Conservation (phyloP, 2,329 filamentous ascomycete genomes). For the Colletotrichum cordylinicola region DNA sequence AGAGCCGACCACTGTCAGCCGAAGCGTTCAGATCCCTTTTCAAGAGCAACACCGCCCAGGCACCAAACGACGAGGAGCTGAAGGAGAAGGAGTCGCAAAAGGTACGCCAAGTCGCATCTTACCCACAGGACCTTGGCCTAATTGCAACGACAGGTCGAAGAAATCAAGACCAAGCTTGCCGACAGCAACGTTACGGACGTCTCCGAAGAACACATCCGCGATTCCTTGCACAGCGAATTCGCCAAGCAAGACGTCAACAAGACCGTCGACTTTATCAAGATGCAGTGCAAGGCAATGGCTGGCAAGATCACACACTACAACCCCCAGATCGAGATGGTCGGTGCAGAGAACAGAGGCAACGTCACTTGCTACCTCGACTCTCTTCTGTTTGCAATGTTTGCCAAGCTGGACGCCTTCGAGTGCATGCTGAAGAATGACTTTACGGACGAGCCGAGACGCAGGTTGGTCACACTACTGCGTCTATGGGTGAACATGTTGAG, state of each 20-base stretch:
- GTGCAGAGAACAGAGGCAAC: constrained; percentile 82
- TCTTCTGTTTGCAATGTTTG: constrained; percentile 94
- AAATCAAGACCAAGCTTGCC: constrained; percentile 34
- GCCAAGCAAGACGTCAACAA: constrained; percentile 74
- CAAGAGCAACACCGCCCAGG: constrained; percentile 63
- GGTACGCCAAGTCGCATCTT: constrained; percentile 34
- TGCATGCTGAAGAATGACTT: constrained; percentile 86
- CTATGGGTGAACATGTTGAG: constrained; percentile 94
- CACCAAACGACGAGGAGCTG: constrained; percentile 61
- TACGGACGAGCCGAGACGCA: constrained; percentile 72
- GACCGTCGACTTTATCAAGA: constrained; percentile 76
- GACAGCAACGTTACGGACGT: constrained; percentile 52
- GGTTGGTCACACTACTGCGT: constrained; percentile 78
- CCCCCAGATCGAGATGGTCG: constrained; percentile 74
- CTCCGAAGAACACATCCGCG: constrained; percentile 61
- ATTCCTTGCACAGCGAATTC: constrained; percentile 65
- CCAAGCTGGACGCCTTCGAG: constrained; percentile 87
- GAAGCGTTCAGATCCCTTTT: constrained; percentile 70
- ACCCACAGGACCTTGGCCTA: neutral
- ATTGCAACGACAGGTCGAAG: constrained; percentile 32
- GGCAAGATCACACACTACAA: constrained; percentile 80
- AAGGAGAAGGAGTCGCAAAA: constrained; percentile 50
- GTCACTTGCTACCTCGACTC: constrained; percentile 97
- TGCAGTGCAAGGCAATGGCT: constrained; percentile 82
- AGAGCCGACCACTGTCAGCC: constrained; percentile 59